Base-by-base conservation (phyloP, 2,329 filamentous ascomycete species). In the Penicillium sp. region DNA sequence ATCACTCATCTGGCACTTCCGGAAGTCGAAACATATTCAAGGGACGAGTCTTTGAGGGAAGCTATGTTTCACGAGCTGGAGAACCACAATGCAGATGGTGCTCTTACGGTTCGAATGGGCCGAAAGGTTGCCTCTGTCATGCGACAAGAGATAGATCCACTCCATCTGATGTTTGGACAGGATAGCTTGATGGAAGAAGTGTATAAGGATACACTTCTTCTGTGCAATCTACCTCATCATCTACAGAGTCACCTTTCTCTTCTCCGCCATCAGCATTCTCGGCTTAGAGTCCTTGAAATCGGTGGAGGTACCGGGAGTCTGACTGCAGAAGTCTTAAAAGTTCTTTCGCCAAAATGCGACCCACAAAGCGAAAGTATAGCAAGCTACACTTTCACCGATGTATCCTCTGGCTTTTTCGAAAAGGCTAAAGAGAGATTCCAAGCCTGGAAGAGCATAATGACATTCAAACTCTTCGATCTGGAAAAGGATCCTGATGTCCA, bases 111-210 rank as follows among this genome's bases (percentile, higher is more conserved):
- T 10, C 64, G 68, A 12, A 64, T 70, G 52, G 70, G 70, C 1
- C 47, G 57, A 3, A 65, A 69, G n/a, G 67, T 72, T 33, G 61
- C 54, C 2, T 44, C 46, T 1, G 56, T 71, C 4, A 43, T 72
- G 32, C 56, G 56, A 12, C 56, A 64, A 18, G 56, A 71, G 45
- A 46, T 59, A 18, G 65, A 71, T 50, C 67, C 68, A 6, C 55
- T 72, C 7, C 41, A 68, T 48, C 47, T 73, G 29, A 69, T 72
- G 66, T 71, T 70, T 20, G 63, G 66, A 4, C 54, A 67, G 33
- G 65, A 68, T 21, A 53, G 62, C n/a, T 32, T 70, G 7, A 63
- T 71, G 56, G 60, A 69, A 29, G 47, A 52, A 0, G 59, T 65
- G 13, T 70, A 70, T 43, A 61, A 64, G 15, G 58, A 67, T 8